A percentile compares a stretch with the other conserved stretches of the same genome.
phyloP scores from a whole-genome alignment of 1,139 yeast species.

The Kazachstania sp. region DNA sequence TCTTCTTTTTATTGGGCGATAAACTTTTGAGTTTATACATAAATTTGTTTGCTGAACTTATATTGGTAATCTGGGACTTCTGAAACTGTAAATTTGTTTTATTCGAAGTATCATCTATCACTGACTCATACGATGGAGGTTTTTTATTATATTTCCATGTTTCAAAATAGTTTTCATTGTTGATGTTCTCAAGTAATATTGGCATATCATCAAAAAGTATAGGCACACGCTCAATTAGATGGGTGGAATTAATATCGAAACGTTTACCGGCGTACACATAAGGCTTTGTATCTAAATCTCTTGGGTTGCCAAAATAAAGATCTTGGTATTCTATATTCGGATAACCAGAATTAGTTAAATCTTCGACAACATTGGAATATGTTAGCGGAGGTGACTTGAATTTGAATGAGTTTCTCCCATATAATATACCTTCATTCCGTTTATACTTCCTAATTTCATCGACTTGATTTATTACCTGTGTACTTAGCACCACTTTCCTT shows the following conservation, averaged over 20 bases:
- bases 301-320: constrained; percentile 51
- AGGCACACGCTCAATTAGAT: constrained; percentile 22
- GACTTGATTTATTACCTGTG: constrained; percentile 1
- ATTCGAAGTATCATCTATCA: constrained; percentile 14
- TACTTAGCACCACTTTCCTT: constrained; percentile 1
- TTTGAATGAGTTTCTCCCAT: constrained; percentile 4
- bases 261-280: constrained; percentile 60
- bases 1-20: constrained; percentile 17
- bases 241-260: constrained; percentile 33
- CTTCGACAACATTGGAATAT: constrained; percentile 12
- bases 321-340: constrained; percentile 48
- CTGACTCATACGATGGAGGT: constrained; percentile 38
- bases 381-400: constrained; percentile 10
- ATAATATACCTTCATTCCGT: background rate
- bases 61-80: constrained; percentile 38
- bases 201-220: constrained; percentile 19
- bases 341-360: constrained; percentile 39
- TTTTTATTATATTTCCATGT: constrained; percentile 34
- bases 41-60: constrained; percentile 34
- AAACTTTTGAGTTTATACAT: constrained; percentile 30
- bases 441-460: background rate
- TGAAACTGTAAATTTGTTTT: background rate
- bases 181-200: constrained; percentile 8
- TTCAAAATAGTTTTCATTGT: constrained; percentile 5
- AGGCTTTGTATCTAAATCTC: constrained; percentile 48